Percentiles rank a stretch among this genome's conserved stretches.
phyloP scores from a whole-genome alignment of 495 filamentous ascomycete species.

The Annulohypoxylon nitens region DNA sequence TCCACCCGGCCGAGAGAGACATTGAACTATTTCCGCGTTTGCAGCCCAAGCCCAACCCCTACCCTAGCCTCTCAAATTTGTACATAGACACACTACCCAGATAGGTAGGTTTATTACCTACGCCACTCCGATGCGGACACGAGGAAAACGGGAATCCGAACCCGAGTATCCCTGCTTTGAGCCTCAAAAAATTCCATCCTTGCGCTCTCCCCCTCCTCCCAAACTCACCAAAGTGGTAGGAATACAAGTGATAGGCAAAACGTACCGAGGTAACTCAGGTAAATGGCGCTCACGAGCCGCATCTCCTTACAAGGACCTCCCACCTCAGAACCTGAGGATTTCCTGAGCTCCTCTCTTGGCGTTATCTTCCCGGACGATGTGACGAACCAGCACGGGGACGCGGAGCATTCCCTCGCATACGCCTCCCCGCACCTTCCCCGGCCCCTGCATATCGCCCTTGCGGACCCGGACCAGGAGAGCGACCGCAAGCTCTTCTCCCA shows the following conservation, averaged over 20 bases:
- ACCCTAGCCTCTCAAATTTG: constrained; percentile 3
- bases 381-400: constrained; percentile 80
- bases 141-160: not conserved
- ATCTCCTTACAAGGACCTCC: constrained; percentile 55
- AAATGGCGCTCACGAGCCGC: constrained; percentile 60
- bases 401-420: constrained; percentile 75
- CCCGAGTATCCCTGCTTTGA: not conserved
- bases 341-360: constrained; percentile 72
- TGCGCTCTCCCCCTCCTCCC: not conserved
- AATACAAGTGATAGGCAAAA: not conserved
- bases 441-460: constrained; percentile 62
- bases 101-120: not conserved
- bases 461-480: constrained; percentile 68
- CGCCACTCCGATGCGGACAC: constrained; percentile 13
- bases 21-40: constrained; percentile 21
- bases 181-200: constrained; percentile 9
- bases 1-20: not conserved
- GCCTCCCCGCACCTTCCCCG: constrained; percentile 66
- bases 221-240: not conserved
- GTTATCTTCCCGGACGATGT: constrained; percentile 83
- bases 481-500: constrained; percentile 80
- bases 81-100: not conserved
- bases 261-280: not conserved
- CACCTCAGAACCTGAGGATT: constrained; percentile 69
- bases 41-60: constrained; percentile 1